Base-by-base conservation (phyloP, 1,139 yeast species). In the Meyerozyma carpophila region DNA sequence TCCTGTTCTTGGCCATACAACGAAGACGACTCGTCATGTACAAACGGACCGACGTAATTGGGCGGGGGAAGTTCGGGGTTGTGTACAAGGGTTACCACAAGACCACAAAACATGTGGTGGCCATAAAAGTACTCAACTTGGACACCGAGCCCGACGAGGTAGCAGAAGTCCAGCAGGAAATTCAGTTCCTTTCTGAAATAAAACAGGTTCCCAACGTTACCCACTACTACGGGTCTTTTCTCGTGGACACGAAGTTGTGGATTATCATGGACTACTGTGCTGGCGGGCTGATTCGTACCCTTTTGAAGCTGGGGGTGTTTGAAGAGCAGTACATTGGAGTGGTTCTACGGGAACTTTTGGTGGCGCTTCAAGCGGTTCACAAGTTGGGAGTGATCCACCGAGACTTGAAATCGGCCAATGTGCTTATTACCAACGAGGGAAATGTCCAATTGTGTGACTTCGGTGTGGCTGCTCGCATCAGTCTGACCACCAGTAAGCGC, bases 231-330 rank as follows among this genome's bases (percentile, higher is more conserved):
- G 98, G 97, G 1, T 84, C 95, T 0, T 86, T 85, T 51, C 65
- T 94, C 36, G 79, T 82, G 49, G 97, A 93, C 41, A 86, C 97
- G 8, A 84, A 88, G 57, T 70, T 94, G 32, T 94, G 99, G 98
- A 91, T 94, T 60, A 82, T 94, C 45, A 94, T 94, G 98, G 98
- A 94, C 59, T 81, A 87, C 59, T 93, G 98, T 63, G 95, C 96
- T 1, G 99, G 98, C 11, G 99, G 99, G 0, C 87, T 96, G 0
- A 79, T 94, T 41, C 72, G 98, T 44, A 88, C 97, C 1, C 68
- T 94, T 42, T 70, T 94, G 45, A 82, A 86, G 56, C 90, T 98
- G 0, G 98, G 98, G 0, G 81, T 79, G 31, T 75, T 94, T 42
- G 97, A 91, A 52, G 98, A 93, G 57, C 76, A 75, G 55, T 85